Conservation (phyloP, 2,329 filamentous ascomycete species). For the Alternaria longipes region DNA sequence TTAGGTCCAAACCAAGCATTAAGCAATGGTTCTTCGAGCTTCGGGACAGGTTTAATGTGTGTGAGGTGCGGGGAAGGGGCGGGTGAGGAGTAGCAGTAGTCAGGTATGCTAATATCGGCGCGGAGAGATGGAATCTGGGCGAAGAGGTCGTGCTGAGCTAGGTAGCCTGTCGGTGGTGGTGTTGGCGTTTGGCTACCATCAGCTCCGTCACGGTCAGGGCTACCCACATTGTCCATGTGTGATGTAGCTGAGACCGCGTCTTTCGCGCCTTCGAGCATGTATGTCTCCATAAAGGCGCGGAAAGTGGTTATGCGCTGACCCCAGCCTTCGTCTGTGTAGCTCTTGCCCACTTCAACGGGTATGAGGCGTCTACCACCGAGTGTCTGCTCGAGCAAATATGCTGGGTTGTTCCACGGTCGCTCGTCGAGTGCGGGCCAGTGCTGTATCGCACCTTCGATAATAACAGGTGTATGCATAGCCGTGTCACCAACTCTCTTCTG, state of each 20-base stretch:
- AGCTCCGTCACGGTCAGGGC: too few relatives aligned
- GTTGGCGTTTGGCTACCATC: neutral
- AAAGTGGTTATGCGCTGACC: constrained; percentile 83
- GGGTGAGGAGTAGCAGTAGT: constrained; percentile 81
- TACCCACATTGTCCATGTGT: neutral
- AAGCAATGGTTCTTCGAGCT: constrained; percentile 68
- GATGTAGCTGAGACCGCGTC: neutral
- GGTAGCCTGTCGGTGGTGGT: constrained; percentile 69
- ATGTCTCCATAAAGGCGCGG: constrained; percentile 70
- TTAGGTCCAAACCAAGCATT: constrained; percentile 95
- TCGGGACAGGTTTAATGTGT: constrained; percentile 25
- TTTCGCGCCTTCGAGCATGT: constrained; percentile 59
- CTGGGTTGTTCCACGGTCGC: constrained; percentile 74
- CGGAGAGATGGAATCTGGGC: constrained; percentile 79
- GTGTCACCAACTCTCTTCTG: constrained; percentile 36
- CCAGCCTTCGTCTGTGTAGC: constrained; percentile 88
- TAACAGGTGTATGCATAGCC: constrained; percentile 61
- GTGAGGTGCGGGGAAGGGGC: constrained; percentile 29
- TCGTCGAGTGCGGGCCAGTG: constrained; percentile 81
- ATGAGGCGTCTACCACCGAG: constrained; percentile 81
- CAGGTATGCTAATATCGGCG: constrained; percentile 79
- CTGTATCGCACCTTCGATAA: constrained; percentile 72
- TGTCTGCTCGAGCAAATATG: constrained; percentile 78
- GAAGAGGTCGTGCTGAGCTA: constrained; percentile 92
- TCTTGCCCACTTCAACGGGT: constrained; percentile 84